Conservation (phyloP, 352 stramenopile species). For the Phytopythium oedochilum region DNA sequence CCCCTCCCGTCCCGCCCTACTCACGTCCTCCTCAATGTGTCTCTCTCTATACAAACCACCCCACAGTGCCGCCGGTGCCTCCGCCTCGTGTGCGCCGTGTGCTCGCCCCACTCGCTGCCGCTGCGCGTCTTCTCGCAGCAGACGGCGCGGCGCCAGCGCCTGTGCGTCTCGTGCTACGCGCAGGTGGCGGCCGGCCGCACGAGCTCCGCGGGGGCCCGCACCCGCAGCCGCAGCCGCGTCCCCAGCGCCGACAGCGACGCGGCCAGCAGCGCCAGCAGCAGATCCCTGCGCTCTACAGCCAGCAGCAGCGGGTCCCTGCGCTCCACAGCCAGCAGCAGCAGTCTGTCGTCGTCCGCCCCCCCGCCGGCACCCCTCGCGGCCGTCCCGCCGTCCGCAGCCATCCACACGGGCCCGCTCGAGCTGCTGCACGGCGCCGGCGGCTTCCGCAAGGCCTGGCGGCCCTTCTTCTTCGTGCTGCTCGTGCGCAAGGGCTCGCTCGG, state of each 20-base stretch:
- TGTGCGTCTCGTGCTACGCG: constrained; percentile 42
- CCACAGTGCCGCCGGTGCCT: constrained; percentile 61
- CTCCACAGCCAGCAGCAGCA: background rate
- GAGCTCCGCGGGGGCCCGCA: background rate
- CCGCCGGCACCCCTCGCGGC: background rate
- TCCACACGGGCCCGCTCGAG: constrained; percentile 44
- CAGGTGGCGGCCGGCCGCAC: constrained; percentile 4
- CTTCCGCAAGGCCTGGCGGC: constrained; percentile 59
- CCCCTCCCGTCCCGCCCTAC: background rate
- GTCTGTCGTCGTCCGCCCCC: no score
- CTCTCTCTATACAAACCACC: no score
- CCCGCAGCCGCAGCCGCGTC: no score
- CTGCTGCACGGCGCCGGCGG: constrained; percentile 42
- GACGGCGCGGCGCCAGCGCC: constrained; percentile 32
- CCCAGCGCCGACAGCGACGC: constrained; percentile 2
- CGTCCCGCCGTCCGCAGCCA: constrained; percentile 20
- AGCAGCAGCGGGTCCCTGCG: background rate
- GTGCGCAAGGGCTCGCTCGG: constrained; percentile 67
- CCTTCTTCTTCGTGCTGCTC: constrained; percentile 69
- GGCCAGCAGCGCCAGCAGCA: constrained; percentile 10
- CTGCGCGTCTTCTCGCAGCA: constrained; percentile 48
- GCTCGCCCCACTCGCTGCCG: constrained; percentile 40
- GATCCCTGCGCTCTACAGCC: background rate
- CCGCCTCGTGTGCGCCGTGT: constrained; percentile 60
- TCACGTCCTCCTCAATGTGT: no score